Evolutionary conservation across 169 alveolate species (phyloP), one percentile per base, ranked within the genome.

Genomic region (Plasmodium relictum): DNA sequence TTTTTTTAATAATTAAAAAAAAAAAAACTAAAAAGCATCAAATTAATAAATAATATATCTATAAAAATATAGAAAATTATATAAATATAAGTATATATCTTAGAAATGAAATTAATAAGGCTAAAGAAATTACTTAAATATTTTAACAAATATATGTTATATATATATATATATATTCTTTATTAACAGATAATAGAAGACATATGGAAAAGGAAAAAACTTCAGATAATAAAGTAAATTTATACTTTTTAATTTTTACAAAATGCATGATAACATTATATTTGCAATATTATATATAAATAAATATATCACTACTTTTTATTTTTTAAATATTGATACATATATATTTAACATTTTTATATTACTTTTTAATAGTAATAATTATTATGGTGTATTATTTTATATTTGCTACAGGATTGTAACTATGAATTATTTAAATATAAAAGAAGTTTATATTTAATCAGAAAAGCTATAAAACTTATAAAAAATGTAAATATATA

Each of bases 391-490:
- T 31, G 12, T 65, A 26, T 65, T 26, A 3, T 65, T 14, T 65
- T 45, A 8, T 48, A 16, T 42, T 3, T n/a, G 12, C 16, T 45
- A 62, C 44, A 74, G 74, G 74, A 62, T 37, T 8, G 18, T 26
- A 58, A 73, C 56, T 52, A 80, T 52, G 89, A 80, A 44, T 16
- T 80, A 31, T 61, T 22, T 48, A 80, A 80, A 66, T 80, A 80
- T 80, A 80, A 80, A 14, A 78, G 66, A 58, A 80, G 89, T 52
- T 80, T 80, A 20, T 80, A 80, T 58, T 65, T 80, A 80, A 80
- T 80, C 62, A 63, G 56, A 71, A 80, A 80, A 68, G 50, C 89
- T 6, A 48, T 80, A 68, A 80, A 66, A 42, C 66, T 80, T 65
- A 39, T 80, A 65, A 80, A 80, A 66, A 63, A 80, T 66, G 89